Conservation (phyloP, 139 green algal species). For the Zygnema circumcarinatum region DNA sequence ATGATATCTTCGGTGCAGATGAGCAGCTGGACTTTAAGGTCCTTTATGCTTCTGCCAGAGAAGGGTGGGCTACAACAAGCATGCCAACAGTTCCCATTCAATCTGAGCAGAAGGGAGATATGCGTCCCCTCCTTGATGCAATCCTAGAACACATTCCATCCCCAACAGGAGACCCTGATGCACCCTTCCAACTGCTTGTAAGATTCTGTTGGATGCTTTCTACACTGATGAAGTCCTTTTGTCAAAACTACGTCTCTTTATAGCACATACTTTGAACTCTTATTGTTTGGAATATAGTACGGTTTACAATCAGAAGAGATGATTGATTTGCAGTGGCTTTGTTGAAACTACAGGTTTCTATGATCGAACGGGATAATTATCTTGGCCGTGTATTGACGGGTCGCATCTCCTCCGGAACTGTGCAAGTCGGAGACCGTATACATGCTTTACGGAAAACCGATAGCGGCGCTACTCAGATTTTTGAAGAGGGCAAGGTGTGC, state of each 20-base stretch:
- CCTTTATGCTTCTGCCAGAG: constrained; percentile 78
- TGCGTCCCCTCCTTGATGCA: constrained; percentile 82
- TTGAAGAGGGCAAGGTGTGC: not conserved
- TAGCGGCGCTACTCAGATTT: constrained; percentile 35
- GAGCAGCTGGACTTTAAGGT: constrained; percentile 89
- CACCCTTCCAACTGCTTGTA: constrained; percentile 79
- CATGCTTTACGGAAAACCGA: constrained; percentile 36
- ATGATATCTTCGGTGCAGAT: constrained; percentile 67
- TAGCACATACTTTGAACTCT: too few species aligned
- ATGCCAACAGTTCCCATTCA: constrained; percentile 14
- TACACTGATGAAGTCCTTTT: too few species aligned
- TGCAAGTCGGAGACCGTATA: constrained; percentile 73
- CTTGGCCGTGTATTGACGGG: constrained; percentile 83
- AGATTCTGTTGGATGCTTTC: constrained; percentile 82
- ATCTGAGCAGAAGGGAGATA: constrained; percentile 41
- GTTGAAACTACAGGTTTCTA: constrained; percentile 79
- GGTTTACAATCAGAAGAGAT: too few species aligned
- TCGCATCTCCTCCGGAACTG: constrained; percentile 72
- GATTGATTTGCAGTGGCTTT: too few species aligned
- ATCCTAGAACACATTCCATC: constrained; percentile 76
- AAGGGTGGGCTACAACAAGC: constrained; percentile 59
- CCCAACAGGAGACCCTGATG: constrained; percentile 56
- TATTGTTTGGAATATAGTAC: too few species aligned
- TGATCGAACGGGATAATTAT: constrained; percentile 84
- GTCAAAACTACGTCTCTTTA: not conserved